Base-by-base conservation (phyloP, 352 stramenopile genomes). In the Ophiocytium majus region DNA sequence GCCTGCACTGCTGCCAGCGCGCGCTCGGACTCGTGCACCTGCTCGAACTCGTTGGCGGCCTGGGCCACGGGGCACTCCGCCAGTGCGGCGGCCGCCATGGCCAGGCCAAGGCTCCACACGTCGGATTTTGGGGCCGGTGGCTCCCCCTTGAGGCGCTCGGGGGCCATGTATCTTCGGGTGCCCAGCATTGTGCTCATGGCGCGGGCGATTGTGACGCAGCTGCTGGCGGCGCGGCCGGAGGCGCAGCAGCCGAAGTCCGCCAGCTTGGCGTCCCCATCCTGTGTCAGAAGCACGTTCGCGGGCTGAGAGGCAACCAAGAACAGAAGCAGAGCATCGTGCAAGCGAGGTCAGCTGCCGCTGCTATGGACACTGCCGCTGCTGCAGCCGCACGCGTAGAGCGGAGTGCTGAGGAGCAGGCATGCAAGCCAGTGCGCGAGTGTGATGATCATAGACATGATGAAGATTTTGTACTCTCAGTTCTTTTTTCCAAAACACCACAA, bases 101-200 rank as follows among this genome's bases (percentile, higher is more conserved):
- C 79, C 9, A 86, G 49, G n/a, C 80, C 84, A 10, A 88, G 36
- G 23, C 79, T 85, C 84, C 84, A 88, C 19, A 88, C 63, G 81
- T 88, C 84, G 31, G 84, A 88, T 64, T 88, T 64, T 1, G 79
- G 71, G 14, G 76, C 83, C 43, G 50, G 50, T 5, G 31, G 71
- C 10, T 83, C 36, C 1, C 84, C 84, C 76, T 88, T 88, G 28
- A 88, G 43, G n/a, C 84, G 79, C 57, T 88, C 84, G 23, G 84
- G 84, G n/a, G 84, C 84, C 84, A 88, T 88, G 71, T 85, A 88
- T 31, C 84, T 74, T 9, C 81, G 84, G 31, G 84, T 88, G 33
- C 84, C 84, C 19, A 86, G 32, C 82, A 78, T 78, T 5, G 66
- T 78, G n/a, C n/a, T n/a, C n/a, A n/a, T n/a, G n/a, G n/a, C n/a